phyloP scores from a whole-genome alignment of 768 basidiomycete genomes.

The Lactifluus rugatus region DNA sequence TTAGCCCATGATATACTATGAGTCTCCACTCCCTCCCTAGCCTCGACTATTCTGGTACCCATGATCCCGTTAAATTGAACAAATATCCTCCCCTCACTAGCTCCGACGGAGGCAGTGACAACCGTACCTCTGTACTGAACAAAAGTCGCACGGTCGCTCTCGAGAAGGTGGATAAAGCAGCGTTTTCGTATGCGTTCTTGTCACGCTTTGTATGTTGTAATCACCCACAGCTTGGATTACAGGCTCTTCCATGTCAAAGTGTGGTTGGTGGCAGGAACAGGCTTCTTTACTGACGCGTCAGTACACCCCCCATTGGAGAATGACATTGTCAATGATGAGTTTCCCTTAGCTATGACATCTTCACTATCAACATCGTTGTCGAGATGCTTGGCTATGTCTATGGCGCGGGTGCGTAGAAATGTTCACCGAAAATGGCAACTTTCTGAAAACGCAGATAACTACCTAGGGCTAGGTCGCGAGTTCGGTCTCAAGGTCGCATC shows the following conservation, averaged over 20 bases:
- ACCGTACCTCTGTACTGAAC: constrained; percentile 32
- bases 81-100: neutral
- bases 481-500: constrained; percentile 36
- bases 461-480: constrained; percentile 30
- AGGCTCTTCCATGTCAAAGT: constrained; percentile 45
- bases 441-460: constrained; percentile 23
- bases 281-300: constrained; percentile 85
- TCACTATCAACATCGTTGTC: constrained; percentile 80
- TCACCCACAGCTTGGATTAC: neutral
- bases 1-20: constrained; percentile 1
- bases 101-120: neutral
- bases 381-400: constrained; percentile 82
- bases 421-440: neutral
- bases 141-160: constrained; percentile 73
- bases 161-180: constrained; percentile 79
- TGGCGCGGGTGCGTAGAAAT: constrained; percentile 25
- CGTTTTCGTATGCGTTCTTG: constrained; percentile 57
- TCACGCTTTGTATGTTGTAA: neutral
- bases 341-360: constrained; percentile 60
- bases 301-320: constrained; percentile 17
- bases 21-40: constrained; percentile 7
- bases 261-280: constrained; percentile 52
- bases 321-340: neutral
- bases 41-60: neutral
- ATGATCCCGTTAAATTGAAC: neutral